Base-by-base conservation (phyloP, 495 filamentous ascomycete species). In the Penicillium lagena region DNA sequence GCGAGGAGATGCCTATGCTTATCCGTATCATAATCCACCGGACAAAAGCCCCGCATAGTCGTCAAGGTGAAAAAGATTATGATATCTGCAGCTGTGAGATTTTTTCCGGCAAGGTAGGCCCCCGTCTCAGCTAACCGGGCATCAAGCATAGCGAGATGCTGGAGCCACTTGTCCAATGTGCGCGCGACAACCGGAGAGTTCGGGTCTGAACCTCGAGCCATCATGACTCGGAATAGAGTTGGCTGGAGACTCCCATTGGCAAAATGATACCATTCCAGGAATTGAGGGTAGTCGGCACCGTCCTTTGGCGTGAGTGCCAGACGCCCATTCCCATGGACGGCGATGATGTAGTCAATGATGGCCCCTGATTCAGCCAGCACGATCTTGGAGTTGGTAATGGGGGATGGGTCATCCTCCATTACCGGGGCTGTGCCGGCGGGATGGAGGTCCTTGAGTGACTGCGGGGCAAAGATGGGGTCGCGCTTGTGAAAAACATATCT, bases 31-130 rank as follows among this genome's bases (percentile, higher is more conserved):
- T 39, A 52, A 1, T 73, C 65, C n/a, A 67, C 55, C 14, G 61
- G 62, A 40, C 37, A 40, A 49, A 76, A 81, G 10, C 62, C 59
- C 13, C 81, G 62, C 68, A 80, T 67, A 9, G 75, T 81, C 2
- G 78, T 80, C 37, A 83, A 56, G 27, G 60, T 61, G 42, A 65
- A 76, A 7, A 82, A 57, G 6, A 43, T 66, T 74, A 82, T 82
- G 29, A 83, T 66, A 66, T 85, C 81, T 1, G 81, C 81, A 0
- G 71, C 76, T 1, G 77, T 82, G 45, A 86, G 75, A 39, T 78
- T 60, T 15, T 71, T 58, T 10, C 80, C 82, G 0, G 77, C 80
- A n/a, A 85, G 52, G 61, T 71, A 84, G 15, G 62, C 51, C n/a
- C 54, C 54, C 1, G 67, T 67, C 28, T 66, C 50, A 2, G 44